Evolutionary conservation across 768 basidiomycete species (phyloP), one percentile per base, ranked within the genome.

Genomic region (Mycena rosella): DNA sequence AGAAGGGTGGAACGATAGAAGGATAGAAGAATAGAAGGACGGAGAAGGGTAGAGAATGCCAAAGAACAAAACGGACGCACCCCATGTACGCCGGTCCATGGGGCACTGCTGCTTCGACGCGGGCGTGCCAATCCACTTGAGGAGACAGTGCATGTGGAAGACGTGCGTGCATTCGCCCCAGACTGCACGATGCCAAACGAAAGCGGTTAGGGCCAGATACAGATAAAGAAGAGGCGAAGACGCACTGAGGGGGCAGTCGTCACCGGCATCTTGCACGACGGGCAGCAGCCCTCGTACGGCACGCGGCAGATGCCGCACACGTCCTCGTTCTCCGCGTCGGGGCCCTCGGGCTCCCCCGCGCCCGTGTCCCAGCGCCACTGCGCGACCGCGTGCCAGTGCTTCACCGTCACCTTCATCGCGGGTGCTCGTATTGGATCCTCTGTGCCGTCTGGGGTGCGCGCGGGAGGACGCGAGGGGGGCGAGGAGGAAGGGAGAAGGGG

Each of bases 81-180:
- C 91, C 97, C 97, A 99, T 3, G 91, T 83, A 73, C 95, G 83
- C 30, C 98, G 85, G 76, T 99, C 97, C 95, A 99, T 96, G n/a
- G 98, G 98, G 84, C 98, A 99, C 72, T 96, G 95, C 72, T 93
- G 91, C 78, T 98, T 98, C 40, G 94, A 96, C 17, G 93, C 89
- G 6, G 89, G 82, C 0, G 96, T 96, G 5, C 91, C 91, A 65
- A 98, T 88, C 98, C 98, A 99, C 78, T 98, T 98, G 70, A 97
- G 85, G 15, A 99, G 81, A 80, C 97, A 99, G 78, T 99, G 97
- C 95, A 98, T 96, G 77, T 99, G 98, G 76, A 99, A 99, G 63
- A 98, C 90, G 77, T 99, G 98, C 9, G 90, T 95, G 76, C 97
- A 99, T 80, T 98, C 91, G 36, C 98, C 98, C 95, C 96, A 99